Base-by-base conservation (phyloP, 2,329 filamentous ascomycete species). In the Colletotrichum camelliae region DNA sequence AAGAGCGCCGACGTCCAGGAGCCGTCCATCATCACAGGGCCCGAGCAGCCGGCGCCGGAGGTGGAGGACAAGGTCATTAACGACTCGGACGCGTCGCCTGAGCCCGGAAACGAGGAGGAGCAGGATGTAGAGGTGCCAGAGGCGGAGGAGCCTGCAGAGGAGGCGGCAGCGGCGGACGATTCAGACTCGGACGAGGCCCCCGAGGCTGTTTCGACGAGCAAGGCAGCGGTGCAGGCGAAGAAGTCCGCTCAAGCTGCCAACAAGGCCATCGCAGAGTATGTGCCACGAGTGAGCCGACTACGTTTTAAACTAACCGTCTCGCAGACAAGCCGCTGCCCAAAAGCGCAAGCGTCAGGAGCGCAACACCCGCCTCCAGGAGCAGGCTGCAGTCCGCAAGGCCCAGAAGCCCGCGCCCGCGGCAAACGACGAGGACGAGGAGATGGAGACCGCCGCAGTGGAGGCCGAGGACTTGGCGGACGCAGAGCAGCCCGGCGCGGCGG, bases 261-360 rank as follows among this genome's bases (percentile, higher is more conserved):
- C 74, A 88, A 88, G 74, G 89, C 88, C 27, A 88, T 87, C 8
- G 87, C 89, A 78, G 85, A 89, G 90, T 92, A 82, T 77, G 89
- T 74, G 18, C 3, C 52, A 16, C 10, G 9, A 5, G 43, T 24
- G n/a, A 52, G 12, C 43, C 13, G 43, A 52, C 1, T 8, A 4
- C n/a, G 18, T 24, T 15, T 16, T 4, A 21, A 16, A 21, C 76
- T 77, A 37, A 77, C 57, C 48, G 3, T n/a, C n/a, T 24, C 24
- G 10, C 70, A 91, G 90, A 79, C 86, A 89, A 84, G 87, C 86
- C 5, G 87, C 88, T 13, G 84, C 84, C 7, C 83, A 88, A 77
- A 92, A 90, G 82, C 86, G 86, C 69, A 92, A 90, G 83, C 88
- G 90, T 43, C 88, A 90, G 80, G 87, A 90, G 81, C 87, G 88